Conservation (phyloP, 1,139 yeast genomes). For the Zhuliangozyma parablackwelliae region DNA sequence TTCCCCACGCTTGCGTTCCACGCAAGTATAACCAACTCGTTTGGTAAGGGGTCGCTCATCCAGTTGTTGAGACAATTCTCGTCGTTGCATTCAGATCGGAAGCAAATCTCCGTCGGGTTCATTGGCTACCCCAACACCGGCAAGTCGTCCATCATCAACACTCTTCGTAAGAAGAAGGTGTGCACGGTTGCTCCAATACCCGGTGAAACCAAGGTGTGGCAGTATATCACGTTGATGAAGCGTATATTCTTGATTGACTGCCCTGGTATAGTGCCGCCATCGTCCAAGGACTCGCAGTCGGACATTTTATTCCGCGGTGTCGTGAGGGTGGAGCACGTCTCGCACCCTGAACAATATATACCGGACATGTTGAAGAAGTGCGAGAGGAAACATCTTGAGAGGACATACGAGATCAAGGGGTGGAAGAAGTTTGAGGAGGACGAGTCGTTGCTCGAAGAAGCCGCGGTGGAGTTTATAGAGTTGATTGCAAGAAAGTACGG, state of each 20-base stretch:
- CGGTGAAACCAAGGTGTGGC: slow-evolving; percentile 99
- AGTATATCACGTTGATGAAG: slow-evolving; percentile 94
- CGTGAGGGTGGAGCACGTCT: slow-evolving; percentile 94
- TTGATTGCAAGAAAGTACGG: slow-evolving; percentile 90
- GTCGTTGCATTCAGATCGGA: slow-evolving; percentile 83
- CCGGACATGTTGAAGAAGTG: slow-evolving; percentile 84
- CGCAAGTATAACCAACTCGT: slow-evolving; percentile 94
- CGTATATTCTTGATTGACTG: slow-evolving; percentile 92
- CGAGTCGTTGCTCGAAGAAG: slow-evolving; percentile 34
- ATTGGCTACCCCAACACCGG: slow-evolving; percentile 98
- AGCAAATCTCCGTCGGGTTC: slow-evolving; percentile 94
- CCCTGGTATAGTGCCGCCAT: slow-evolving; percentile 98
- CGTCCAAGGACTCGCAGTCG: slow-evolving; percentile 82
- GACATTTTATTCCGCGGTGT: slow-evolving; percentile 95
- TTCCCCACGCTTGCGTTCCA: slow-evolving; percentile 97
- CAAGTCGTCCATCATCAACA: slow-evolving; percentile 91
- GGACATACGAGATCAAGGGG: slow-evolving; percentile 92
- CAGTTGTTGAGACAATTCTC: slow-evolving; percentile 92
- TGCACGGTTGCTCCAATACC: slow-evolving; percentile 98
- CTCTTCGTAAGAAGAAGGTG: slow-evolving; percentile 89
- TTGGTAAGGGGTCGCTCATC: slow-evolving; percentile 94
- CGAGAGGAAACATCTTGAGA: slow-evolving; percentile 84
- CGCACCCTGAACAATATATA: slow-evolving; percentile 91
- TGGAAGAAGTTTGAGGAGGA: slow-evolving; percentile 61
- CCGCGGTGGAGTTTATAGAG: slow-evolving; percentile 81